Percentiles rank a stretch among this genome's conserved stretches.
These are phyloP conservation scores for Auricularia heimuer DNA, from an alignment of 768 basidiomycete species.

Conservation along the genomic window DNA sequence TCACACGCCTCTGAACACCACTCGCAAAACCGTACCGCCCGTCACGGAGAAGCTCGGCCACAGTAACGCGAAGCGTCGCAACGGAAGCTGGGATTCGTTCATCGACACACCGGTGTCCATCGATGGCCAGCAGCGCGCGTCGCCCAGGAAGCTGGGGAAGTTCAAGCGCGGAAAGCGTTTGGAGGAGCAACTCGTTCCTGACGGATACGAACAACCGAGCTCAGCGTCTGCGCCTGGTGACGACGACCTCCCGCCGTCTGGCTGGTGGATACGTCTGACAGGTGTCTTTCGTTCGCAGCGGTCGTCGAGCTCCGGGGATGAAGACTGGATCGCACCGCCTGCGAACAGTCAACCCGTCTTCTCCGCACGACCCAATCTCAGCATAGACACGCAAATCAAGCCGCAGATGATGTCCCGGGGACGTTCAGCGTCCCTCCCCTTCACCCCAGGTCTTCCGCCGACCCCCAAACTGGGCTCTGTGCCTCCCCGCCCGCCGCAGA, in stretches of 20 bases:
- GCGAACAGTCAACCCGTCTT: neutral
- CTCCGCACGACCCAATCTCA: neutral
- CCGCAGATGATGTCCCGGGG: neutral
- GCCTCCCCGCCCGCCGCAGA: neutral
- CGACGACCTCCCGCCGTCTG: neutral
- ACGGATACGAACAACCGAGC: neutral
- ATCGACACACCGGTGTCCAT: neutral
- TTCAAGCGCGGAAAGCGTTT: neutral
- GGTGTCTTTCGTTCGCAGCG: neutral
- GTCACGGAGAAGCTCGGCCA: conserved; percentile 14
- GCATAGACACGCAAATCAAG: neutral
- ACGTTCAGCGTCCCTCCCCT: too few species aligned
- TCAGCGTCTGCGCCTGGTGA: too few species aligned
- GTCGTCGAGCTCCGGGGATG: neutral
- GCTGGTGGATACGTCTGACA: neutral
- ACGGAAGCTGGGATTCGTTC: conserved; percentile 19
- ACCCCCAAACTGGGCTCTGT: neutral
- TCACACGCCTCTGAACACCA: conserved; percentile 9
- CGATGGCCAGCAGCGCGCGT: neutral
- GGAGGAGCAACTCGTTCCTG: neutral
- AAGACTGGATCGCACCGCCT: neutral
- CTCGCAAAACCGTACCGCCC: neutral
- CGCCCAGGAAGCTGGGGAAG: neutral
- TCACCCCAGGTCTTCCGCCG: too few species aligned
- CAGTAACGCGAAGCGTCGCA: conserved; percentile 11